Evolutionary conservation across 495 filamentous ascomycete species (phyloP).

Genomic region (Neurospora africana): DNA sequence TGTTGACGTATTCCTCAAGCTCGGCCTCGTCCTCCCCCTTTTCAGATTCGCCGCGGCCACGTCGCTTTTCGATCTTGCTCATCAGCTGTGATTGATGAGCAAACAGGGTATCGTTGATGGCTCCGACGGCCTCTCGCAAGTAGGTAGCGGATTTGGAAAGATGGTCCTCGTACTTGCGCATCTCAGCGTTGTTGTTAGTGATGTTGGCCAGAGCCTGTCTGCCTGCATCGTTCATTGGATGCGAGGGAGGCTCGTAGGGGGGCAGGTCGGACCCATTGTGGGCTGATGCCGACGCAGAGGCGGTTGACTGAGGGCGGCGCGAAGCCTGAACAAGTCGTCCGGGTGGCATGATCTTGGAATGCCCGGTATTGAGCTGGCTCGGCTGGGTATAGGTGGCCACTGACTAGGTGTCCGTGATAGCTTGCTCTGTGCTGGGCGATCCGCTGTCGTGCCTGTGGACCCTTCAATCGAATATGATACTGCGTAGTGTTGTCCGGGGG

Average conservation of each 20-base stretch:
- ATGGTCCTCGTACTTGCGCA: constrained; percentile 28
- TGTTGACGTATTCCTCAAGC: constrained; percentile 24
- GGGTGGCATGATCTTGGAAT: not conserved
- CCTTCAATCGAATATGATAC: not conserved
- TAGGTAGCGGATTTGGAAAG: constrained; percentile 24
- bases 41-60: constrained; percentile 25
- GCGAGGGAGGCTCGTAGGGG: constrained; percentile 46
- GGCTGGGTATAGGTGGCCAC: not conserved
- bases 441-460: not conserved
- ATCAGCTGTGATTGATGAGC: constrained; percentile 38
- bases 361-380: not conserved
- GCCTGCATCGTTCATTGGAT: constrained; percentile 31
- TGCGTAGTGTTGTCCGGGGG: not conserved
- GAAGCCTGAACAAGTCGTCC: constrained; percentile 10
- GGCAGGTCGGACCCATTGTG: constrained; percentile 33
- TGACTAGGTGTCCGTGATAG: not conserved
- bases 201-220: constrained; percentile 25
- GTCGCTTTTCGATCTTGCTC: constrained; percentile 21
- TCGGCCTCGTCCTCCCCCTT: constrained; percentile 30
- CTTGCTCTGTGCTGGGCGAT: not conserved
- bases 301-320: not conserved
- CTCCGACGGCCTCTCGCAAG: constrained; percentile 31
- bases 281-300: not conserved
- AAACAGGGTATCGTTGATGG: constrained; percentile 42
- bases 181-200: constrained; percentile 15